Conservation (phyloP, 306 rosid species). For the Cucumis melo region DNA sequence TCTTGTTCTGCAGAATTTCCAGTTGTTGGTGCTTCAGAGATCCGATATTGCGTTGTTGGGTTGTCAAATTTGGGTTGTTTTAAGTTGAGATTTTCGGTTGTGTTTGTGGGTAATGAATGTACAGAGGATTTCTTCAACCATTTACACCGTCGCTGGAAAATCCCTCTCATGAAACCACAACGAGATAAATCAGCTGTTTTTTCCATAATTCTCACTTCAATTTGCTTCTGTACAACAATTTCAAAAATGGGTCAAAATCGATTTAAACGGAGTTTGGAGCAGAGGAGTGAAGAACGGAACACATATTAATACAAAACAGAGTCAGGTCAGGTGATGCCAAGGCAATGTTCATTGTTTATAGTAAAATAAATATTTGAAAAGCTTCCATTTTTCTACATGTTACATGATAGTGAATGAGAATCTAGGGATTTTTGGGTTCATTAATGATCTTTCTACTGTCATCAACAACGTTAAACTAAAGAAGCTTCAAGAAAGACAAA, state of each 20-base stretch:
- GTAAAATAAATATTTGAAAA: no score
- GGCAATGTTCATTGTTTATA: no score
- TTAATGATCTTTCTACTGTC: background rate
- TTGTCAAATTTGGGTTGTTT: background rate
- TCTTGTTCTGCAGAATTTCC: conserved; percentile 8
- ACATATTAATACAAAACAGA: no score
- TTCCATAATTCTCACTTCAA: conserved; percentile 23
- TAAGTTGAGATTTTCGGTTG: conserved; percentile 7
- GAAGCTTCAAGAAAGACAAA: background rate
- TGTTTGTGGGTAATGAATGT: conserved; percentile 50
- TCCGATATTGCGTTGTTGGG: background rate
- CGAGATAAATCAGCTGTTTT: conserved; percentile 25
- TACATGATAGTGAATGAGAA: background rate
- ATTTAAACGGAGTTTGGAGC: background rate
- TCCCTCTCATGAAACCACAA: conserved; percentile 50
- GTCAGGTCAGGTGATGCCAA: no score
- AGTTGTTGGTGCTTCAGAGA: background rate
- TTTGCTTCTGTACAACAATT: background rate
- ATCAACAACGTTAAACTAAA: background rate
- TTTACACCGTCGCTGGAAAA: conserved; percentile 33
- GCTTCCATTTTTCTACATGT: background rate
- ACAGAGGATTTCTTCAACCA: conserved; percentile 58
- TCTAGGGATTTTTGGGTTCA: background rate
- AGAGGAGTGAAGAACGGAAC: no score
- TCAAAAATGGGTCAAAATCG: background rate